These are phyloP conservation scores for Sphagnum contortum DNA, from an alignment of 225 moss, liverwort and hornwort species.

Conservation along the genomic window DNA sequence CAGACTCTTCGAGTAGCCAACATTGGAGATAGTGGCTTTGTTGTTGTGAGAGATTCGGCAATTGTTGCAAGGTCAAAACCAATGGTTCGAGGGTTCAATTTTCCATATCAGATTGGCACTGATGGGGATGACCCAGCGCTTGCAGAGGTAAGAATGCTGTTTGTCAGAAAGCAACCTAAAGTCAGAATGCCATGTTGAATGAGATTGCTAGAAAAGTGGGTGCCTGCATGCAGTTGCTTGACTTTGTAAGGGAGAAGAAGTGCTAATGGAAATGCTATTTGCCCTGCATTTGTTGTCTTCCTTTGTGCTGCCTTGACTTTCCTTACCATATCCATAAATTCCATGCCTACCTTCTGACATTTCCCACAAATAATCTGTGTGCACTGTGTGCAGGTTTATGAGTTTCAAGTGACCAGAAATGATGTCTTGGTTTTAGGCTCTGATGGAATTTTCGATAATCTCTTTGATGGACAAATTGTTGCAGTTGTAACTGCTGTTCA, in stretches of 20 bases:
- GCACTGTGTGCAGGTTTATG: conserved; percentile 56
- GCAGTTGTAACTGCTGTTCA: conserved; percentile 33
- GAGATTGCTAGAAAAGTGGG: neutral
- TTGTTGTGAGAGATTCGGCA: conserved; percentile 63
- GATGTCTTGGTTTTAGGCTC: conserved; percentile 85
- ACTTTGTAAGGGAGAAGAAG: too few relatives aligned
- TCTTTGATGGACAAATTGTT: conserved; percentile 60
- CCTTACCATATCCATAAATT: too few relatives aligned
- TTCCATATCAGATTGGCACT: conserved; percentile 91
- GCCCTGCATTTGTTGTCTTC: too few relatives aligned
- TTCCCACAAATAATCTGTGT: neutral
- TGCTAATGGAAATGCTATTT: too few relatives aligned
- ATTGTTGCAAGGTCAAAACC: conserved; percentile 61
- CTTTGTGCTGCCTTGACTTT: too few relatives aligned
- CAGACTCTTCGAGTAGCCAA: conserved; percentile 92
- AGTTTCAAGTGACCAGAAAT: conserved; percentile 55
- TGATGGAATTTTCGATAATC: conserved; percentile 90
- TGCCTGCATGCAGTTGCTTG: too few relatives aligned
- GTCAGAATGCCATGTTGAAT: neutral
- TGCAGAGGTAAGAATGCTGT: conserved; percentile 43
- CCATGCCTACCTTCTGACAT: neutral
- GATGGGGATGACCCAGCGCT: conserved; percentile 73
- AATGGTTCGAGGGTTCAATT: conserved; percentile 88
- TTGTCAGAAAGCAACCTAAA: too few relatives aligned
- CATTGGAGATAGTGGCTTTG: conserved; percentile 95